phyloP scores from a whole-genome alignment of 768 basidiomycete species.

The Paxillus rubicundulus region DNA sequence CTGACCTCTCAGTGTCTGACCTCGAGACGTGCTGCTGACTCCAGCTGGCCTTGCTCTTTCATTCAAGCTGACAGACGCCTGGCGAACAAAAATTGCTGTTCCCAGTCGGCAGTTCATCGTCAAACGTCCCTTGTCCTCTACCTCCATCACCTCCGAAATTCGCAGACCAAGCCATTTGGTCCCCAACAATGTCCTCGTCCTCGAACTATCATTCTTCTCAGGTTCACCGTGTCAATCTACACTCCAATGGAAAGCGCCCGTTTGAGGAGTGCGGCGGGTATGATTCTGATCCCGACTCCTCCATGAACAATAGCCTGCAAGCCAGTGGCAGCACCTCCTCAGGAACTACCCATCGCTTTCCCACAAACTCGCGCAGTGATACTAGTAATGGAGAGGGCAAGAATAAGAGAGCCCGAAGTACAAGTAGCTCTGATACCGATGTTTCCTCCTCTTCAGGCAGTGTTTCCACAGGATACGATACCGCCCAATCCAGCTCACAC shows the following conservation, averaged over 20 bases:
- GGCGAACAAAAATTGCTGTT: neutral
- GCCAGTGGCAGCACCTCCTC: constrained; percentile 28
- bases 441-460: constrained; percentile 26
- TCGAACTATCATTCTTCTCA: constrained; percentile 21
- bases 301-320: constrained; percentile 25
- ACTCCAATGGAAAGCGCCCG: constrained; percentile 31
- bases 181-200: constrained; percentile 24
- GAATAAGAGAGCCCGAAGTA: constrained; percentile 58
- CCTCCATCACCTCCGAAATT: constrained; percentile 17
- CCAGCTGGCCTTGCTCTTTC: constrained; percentile 3
- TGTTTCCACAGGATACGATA: constrained; percentile 36
- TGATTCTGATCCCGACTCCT: constrained; percentile 28
- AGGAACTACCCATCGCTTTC: constrained; percentile 7
- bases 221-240: constrained; percentile 24
- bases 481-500: constrained; percentile 35
- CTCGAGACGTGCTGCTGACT: neutral
- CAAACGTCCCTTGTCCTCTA: neutral
- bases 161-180: constrained; percentile 3
- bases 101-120: neutral
- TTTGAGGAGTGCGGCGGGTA: constrained; percentile 35
- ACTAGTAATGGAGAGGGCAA: constrained; percentile 46
- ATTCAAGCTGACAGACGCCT: neutral
- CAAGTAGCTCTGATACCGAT: constrained; percentile 44
- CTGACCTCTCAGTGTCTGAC: too few relatives aligned
- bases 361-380: constrained; percentile 3